Percentiles rank a stretch among this genome's conserved stretches.
Evolutionary conservation across 1,139 yeast genomes (phyloP).

Genomic region (Yamadazyma siamensis): DNA sequence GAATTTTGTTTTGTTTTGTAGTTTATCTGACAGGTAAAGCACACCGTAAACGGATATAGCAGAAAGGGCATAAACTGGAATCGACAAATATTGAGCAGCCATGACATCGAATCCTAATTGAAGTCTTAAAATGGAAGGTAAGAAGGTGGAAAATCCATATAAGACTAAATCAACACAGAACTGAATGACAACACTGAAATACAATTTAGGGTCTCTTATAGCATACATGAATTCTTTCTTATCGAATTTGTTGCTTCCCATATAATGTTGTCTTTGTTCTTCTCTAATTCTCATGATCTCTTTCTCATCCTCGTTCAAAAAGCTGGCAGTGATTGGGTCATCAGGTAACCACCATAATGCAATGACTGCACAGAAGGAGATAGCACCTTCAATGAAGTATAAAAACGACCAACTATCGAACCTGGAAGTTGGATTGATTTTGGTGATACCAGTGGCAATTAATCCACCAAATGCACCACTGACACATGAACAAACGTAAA

Average conservation of each 20-base stretch:
- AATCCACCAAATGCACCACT: conserved; percentile 40
- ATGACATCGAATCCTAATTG: conserved; percentile 44
- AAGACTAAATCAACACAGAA: conserved; percentile 46
- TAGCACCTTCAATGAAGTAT: conserved; percentile 27
- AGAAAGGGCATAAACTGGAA: conserved; percentile 6
- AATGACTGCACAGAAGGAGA: conserved; percentile 25
- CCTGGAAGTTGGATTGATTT: conserved; percentile 28
- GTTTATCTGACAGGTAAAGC: conserved; percentile 30
- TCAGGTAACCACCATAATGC: conserved; percentile 23
- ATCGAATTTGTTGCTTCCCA: conserved; percentile 28
- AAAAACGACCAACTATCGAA: conserved; percentile 35
- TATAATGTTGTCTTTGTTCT: conserved; percentile 20
- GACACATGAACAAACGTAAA: conserved; percentile 39
- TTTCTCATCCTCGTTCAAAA: conserved; percentile 19
- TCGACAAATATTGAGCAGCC: conserved; percentile 38
- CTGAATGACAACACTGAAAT: conserved; percentile 37
- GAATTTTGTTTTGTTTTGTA: conserved; percentile 15
- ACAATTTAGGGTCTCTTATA: conserved; percentile 35
- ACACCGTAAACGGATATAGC: conserved; percentile 1
- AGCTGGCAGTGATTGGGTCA: conserved; percentile 14
- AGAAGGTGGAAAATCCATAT: conserved; percentile 47
- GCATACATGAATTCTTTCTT: conserved; percentile 40
- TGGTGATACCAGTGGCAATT: conserved; percentile 31
- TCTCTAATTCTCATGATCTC: conserved; percentile 23
- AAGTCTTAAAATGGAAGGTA: conserved; percentile 39